phyloP scores from a whole-genome alignment of 108 stramenopile genomes.

The Cyclotella cryptica region DNA sequence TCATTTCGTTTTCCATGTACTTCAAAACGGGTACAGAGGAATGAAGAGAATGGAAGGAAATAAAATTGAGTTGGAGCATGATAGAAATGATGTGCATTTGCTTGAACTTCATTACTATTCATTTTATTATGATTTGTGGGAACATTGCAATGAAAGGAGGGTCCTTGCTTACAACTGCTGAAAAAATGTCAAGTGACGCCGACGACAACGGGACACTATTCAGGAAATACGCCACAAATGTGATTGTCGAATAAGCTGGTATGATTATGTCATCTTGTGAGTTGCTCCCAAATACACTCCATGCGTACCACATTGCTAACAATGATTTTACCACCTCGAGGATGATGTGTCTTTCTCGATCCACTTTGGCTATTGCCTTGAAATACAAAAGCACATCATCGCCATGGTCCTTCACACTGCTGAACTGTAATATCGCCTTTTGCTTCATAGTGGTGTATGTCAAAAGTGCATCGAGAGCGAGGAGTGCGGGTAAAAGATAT shows the following conservation, averaged over 20 bases:
- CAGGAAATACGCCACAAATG: conserved; percentile 14
- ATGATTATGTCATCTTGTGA: conserved; percentile 31
- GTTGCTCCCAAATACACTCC: conserved; percentile 34
- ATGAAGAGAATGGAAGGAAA: too few relatives aligned
- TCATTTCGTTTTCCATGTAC: too few relatives aligned
- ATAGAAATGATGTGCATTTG: neutral
- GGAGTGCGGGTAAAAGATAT: conserved; percentile 14
- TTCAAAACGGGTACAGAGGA: too few relatives aligned
- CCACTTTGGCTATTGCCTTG: neutral
- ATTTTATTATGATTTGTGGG: conserved; percentile 30
- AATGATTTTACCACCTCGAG: neutral
- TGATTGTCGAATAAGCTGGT: conserved; percentile 14
- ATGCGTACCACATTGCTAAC: conserved; percentile 31
- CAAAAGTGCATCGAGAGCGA: conserved; percentile 19
- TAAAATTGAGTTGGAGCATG: neutral
- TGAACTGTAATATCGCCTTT: conserved; percentile 9
- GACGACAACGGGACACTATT: conserved; percentile 21
- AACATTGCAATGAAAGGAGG: conserved; percentile 14
- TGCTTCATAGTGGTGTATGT: conserved; percentile 18
- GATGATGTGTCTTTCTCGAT: neutral
- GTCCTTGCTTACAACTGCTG: conserved; percentile 34
- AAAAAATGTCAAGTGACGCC: conserved; percentile 27
- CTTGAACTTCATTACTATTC: conserved; percentile 6
- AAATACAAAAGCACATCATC: neutral
- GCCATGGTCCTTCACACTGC: conserved; percentile 2